Conservation (phyloP, 2,329 filamentous ascomycete species). For the Pseudodiploospora longispora region DNA sequence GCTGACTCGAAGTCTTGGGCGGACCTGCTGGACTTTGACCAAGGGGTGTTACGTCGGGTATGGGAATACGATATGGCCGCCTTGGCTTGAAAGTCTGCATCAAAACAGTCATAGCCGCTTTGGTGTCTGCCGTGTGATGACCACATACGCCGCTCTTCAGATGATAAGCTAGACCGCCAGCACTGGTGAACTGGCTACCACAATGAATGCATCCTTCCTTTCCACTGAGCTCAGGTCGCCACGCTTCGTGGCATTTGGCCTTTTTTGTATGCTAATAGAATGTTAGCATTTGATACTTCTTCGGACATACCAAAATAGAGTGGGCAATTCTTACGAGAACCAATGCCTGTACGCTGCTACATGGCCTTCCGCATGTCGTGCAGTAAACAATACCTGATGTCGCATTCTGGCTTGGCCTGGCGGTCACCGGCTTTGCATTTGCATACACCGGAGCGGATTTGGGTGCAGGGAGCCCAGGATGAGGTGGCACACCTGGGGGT, state of each 20-base stretch:
- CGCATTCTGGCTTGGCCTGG: not conserved
- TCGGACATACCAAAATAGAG: not conserved
- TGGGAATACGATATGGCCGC: not conserved
- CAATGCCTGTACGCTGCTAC: conserved; percentile 22
- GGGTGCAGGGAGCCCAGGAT: not conserved
- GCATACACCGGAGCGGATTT: no score
- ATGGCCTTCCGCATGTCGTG: conserved; percentile 24
- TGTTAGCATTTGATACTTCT: conserved; percentile 5
- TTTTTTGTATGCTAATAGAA: conserved; percentile 4
- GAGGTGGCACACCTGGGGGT: not conserved
- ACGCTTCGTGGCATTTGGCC: conserved; percentile 1
- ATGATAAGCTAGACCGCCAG: conserved; percentile 38
- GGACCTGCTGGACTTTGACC: not conserved
- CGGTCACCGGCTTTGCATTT: no score
- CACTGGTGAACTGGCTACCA: conserved; percentile 34
- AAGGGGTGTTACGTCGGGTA: not conserved
- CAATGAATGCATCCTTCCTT: conserved; percentile 37
- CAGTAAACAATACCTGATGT: conserved; percentile 18
- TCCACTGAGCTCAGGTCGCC: conserved; percentile 5
- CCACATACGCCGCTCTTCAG: conserved; percentile 37
- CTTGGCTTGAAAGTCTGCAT: not conserved
- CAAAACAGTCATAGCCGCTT: not conserved
- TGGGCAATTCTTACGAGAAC: conserved; percentile 19
- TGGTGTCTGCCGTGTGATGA: conserved; percentile 19
- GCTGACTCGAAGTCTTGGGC: not conserved